These are phyloP conservation scores for Aureobasidium uvarum DNA, from an alignment of 2,329 filamentous ascomycete genomes.

Conservation along the genomic window DNA sequence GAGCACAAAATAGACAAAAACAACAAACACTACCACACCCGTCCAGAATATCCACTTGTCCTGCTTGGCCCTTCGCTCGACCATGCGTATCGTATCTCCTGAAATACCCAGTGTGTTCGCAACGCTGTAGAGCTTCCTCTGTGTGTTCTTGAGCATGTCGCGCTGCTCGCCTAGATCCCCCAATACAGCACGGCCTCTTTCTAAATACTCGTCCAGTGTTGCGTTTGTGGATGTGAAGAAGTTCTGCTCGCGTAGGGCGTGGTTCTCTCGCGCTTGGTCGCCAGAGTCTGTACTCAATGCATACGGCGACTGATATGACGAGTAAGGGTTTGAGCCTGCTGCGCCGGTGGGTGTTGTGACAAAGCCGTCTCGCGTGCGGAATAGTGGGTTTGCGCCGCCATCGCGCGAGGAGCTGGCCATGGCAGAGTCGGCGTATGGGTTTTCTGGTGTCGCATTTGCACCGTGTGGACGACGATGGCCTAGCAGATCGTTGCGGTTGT, in stretches of 20 bases:
- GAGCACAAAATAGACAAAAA: constrained; percentile 88
- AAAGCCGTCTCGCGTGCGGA: constrained; percentile 39
- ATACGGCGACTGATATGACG: constrained; percentile 40
- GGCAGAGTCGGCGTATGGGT: constrained; percentile 73
- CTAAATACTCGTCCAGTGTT: constrained; percentile 91
- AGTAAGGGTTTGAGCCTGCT: constrained; percentile 44
- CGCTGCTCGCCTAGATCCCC: constrained; percentile 85
- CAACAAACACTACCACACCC: constrained; percentile 80
- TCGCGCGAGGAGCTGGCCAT: constrained; percentile 35
- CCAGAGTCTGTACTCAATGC: constrained; percentile 32
- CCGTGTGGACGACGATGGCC: constrained; percentile 73
- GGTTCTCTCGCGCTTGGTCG: constrained; percentile 60
- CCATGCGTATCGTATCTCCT: constrained; percentile 95
- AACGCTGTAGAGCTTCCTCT: constrained; percentile 84
- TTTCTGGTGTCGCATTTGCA: constrained; percentile 74
- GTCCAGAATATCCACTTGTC: constrained; percentile 98
- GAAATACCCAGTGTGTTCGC: constrained; percentile 91
- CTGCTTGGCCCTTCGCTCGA: constrained; percentile 85
- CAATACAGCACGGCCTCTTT: constrained; percentile 83
- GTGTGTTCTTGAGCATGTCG: constrained; percentile 93
- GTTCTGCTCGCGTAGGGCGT: constrained; percentile 83
- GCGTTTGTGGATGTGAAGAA: constrained; percentile 81
- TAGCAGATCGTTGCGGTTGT: constrained; percentile 72
- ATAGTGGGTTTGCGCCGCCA: constrained; percentile 38
- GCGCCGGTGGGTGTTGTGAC: constrained; percentile 24